Conservation (phyloP, 2,329 filamentous ascomycete genomes). For the Lasiodiplodia sp. region DNA sequence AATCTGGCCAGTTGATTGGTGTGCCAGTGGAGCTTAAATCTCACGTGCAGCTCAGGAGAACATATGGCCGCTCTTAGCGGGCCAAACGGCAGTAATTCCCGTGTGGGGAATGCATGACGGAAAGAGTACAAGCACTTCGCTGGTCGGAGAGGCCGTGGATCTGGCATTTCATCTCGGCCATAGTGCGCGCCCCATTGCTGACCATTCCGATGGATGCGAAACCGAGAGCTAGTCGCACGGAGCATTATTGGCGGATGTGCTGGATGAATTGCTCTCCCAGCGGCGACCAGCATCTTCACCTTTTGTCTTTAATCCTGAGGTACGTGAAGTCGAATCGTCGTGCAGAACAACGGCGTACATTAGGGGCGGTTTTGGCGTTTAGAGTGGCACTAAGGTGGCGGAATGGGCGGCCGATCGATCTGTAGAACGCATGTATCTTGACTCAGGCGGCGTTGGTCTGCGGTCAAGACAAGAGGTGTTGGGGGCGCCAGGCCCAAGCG, state of each 20-base stretch:
- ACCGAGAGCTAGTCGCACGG: slow-evolving; percentile 8
- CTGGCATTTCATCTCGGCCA: slow-evolving; percentile 1
- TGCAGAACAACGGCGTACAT: neutral
- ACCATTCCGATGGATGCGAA: neutral
- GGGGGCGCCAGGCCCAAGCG: slow-evolving; percentile 13
- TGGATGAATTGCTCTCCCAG: neutral
- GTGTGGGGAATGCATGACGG: slow-evolving; percentile 11
- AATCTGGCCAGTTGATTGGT: neutral
- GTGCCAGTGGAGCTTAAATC: neutral
- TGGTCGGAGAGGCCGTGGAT: neutral
- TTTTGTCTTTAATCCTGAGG: neutral
- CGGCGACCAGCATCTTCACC: neutral
- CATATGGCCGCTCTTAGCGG: neutral
- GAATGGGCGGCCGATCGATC: slow-evolving; percentile 18
- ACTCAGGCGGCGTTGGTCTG: slow-evolving; percentile 11
- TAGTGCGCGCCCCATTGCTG: neutral
- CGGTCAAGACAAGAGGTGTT: slow-evolving; percentile 17
- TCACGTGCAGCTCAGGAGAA: slow-evolving; percentile 4
- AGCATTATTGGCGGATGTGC: neutral
- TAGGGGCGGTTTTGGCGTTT: neutral
- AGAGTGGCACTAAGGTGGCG: neutral
- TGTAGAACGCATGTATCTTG: slow-evolving; percentile 6
- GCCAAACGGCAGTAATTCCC: slow-evolving; percentile 3
- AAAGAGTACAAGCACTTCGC: too few relatives aligned
- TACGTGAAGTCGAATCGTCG: neutral